A percentile compares a stretch with the other conserved stretches of the same genome.
Evolutionary conservation across 768 basidiomycete species (phyloP).

Genomic region (Pleurotus tuoliensis): DNA sequence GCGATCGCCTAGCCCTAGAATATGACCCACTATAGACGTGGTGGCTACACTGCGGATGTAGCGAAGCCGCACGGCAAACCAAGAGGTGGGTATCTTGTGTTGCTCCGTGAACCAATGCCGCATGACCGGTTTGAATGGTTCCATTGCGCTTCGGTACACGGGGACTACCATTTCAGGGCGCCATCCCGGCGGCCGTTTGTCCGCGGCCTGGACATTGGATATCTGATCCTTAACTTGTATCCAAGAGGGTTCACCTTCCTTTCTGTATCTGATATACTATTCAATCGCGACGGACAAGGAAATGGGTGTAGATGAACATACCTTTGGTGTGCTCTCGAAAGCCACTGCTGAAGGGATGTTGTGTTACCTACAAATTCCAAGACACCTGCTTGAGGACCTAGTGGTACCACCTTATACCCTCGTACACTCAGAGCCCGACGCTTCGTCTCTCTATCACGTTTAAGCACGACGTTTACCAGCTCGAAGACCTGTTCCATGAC

Average conservation of each 20-base stretch:
- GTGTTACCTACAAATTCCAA: conserved; percentile 91
- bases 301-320: conserved; percentile 24
- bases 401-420: conserved; percentile 86
- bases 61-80: conserved; percentile 88
- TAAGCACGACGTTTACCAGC: conserved; percentile 77
- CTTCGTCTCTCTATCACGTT: conserved; percentile 69
- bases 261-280: no score
- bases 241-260: no score
- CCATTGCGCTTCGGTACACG: conserved; percentile 31
- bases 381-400: conserved; percentile 76
- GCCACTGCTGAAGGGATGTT: conserved; percentile 56
- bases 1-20: conserved; percentile 90
- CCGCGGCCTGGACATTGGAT: no score
- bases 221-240: no score
- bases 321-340: conserved; percentile 59
- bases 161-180: conserved; percentile 9
- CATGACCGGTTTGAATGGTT: conserved; percentile 77
- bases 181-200: neutral
- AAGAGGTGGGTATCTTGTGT: conserved; percentile 82
- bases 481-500: conserved; percentile 99
- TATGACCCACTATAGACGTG: conserved; percentile 89
- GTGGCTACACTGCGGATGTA: conserved; percentile 93
- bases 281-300: no score
- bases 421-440: conserved; percentile 71
- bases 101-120: conserved; percentile 91